These are phyloP conservation scores for Microbotryum intermedium DNA, from an alignment of 1,284 basidiomycete species.

Conservation along the genomic window DNA sequence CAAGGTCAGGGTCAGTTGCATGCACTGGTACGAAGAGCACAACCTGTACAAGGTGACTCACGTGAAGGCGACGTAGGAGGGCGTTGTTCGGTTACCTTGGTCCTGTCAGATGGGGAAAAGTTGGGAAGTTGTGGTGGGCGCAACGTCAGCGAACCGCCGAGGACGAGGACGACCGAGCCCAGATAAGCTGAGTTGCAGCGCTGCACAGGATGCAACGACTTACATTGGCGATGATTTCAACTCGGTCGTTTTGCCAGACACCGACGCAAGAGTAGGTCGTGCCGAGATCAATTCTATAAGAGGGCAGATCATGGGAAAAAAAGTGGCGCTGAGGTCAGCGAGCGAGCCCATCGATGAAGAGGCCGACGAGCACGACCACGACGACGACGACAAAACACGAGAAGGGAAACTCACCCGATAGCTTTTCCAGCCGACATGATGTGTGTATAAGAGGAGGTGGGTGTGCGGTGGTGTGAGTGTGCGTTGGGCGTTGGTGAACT, in stretches of 20 bases:
- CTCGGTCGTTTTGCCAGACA: slow-evolving; percentile 97
- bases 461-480: too few relatives aligned
- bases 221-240: slow-evolving; percentile 93
- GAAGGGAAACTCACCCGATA: neutral
- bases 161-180: neutral
- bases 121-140: slow-evolving; percentile 31
- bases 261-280: slow-evolving; percentile 63
- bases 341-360: neutral
- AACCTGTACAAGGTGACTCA: neutral
- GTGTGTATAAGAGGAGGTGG: neutral
- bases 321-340: neutral
- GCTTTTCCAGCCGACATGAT: neutral
- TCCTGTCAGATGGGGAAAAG: slow-evolving; percentile 55
- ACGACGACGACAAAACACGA: neutral
- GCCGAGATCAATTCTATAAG: slow-evolving; percentile 40
- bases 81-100: slow-evolving; percentile 94
- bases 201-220: slow-evolving; percentile 19
- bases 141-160: slow-evolving; percentile 2
- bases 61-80: slow-evolving; percentile 87
- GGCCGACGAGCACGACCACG: neutral
- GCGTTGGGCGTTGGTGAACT: too few relatives aligned
- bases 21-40: neutral
- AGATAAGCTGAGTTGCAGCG: neutral
- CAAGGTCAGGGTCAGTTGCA: slow-evolving; percentile 3
- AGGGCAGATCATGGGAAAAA: neutral